Evolutionary conservation across 352 stramenopile species (phyloP), one percentile per base, ranked within the genome.

Genomic region (Globisporangium radiosum): DNA sequence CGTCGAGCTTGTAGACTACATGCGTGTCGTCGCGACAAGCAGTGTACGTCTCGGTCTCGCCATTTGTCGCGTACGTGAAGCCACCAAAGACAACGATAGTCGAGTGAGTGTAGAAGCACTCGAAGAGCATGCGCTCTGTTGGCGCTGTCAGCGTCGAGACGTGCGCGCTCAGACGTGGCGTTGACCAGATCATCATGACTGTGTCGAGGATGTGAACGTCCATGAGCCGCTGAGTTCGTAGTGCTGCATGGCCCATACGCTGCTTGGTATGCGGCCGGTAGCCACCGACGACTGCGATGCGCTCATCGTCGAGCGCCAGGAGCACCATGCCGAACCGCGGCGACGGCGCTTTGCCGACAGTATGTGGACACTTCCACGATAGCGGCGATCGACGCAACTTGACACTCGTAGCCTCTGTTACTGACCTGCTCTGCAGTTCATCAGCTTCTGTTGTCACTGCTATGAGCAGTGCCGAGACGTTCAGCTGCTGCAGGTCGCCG

Each of bases 1-100:
- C 40, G 42, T 89, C 75, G 39, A 91, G 71, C 38, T 81, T 87
- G 65, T 80, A 91, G 19, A 89, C 44, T 45, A 62, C 55, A 14
- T 47, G 38, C 0, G 63, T 62, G 5, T 68, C 44, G 17, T 82
- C 73, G 19, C 66, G 52, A 7, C 66, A 72, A 5, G 57, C 42
- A 11, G 57, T 67, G 52, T 62, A 74, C 39, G 71, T 64, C 62
- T 82, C 73, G 11, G 63, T 76, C 55, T 75, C 73, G 53, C 69
- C 70, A 37, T 73, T 72, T 1, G 62, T 69, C 15, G 59, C 53
- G 62, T 84, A 82, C 6, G 70, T 76, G 59, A 73, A 71, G 14
- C 76, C 76, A 11, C 76, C 76, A 53, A 81, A 86, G 15, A 84
- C 45, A 15, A 84, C 52, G 15, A 86, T 47, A 14, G 68, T 84